A percentile compares a stretch with the other conserved stretches of the same genome.
Evolutionary conservation across 2,329 filamentous ascomycete genomes (phyloP).

Genomic region (Cordyceps sp.): DNA sequence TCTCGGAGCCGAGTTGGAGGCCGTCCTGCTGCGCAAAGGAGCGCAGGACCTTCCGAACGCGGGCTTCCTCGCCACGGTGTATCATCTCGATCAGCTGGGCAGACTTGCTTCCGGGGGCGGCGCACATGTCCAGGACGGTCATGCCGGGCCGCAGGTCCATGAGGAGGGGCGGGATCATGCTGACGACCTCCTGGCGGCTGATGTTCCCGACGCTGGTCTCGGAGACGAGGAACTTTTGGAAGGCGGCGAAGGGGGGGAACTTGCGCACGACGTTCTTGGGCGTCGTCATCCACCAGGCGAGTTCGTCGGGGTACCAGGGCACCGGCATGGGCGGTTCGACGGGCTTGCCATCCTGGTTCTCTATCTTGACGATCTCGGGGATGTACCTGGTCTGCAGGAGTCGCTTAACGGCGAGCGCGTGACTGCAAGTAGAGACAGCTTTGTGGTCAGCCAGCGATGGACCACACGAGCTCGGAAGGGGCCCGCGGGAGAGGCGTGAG

Average conservation of each 20-base stretch:
- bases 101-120: slow-evolving; percentile 92
- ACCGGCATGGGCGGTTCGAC: slow-evolving; percentile 74
- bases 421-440: slow-evolving; percentile 32
- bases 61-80: slow-evolving; percentile 78
- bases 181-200: slow-evolving; percentile 91
- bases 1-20: slow-evolving; percentile 30
- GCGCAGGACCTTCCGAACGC: slow-evolving; percentile 56
- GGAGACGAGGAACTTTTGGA: slow-evolving; percentile 95
- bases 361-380: slow-evolving; percentile 73
- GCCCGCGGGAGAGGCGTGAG: too few relatives aligned
- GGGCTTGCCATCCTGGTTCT: slow-evolving; percentile 62
- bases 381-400: slow-evolving; percentile 80
- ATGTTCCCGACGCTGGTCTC: slow-evolving; percentile 97
- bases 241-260: slow-evolving; percentile 83
- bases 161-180: slow-evolving; percentile 93
- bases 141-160: slow-evolving; percentile 85
- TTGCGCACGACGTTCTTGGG: slow-evolving; percentile 91
- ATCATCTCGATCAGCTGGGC: slow-evolving; percentile 91
- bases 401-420: slow-evolving; percentile 83
- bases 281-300: slow-evolving; percentile 97
- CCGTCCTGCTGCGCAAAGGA: slow-evolving; percentile 45
- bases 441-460: too few relatives aligned
- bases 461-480: too few relatives aligned
- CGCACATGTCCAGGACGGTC: slow-evolving; percentile 89
- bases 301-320: slow-evolving; percentile 82